Base-by-base conservation (phyloP, 108 stramenopile species). In the Craspedostauros australis region DNA sequence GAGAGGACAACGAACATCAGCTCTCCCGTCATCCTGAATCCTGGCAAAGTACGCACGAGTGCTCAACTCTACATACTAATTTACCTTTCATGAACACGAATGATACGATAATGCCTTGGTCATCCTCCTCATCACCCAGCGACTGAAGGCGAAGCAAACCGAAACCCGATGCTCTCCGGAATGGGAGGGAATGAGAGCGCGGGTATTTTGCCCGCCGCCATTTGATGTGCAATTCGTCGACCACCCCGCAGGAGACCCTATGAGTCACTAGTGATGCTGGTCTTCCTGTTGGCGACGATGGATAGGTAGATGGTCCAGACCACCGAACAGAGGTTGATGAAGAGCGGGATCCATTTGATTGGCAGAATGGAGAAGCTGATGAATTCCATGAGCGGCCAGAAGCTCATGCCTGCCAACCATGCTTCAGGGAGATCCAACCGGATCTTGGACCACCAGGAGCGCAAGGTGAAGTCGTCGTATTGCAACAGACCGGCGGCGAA, bases 301-400 rank as follows among this genome's bases (percentile, higher is more conserved):
- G 82, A 82, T 29, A 94, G 70, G 57, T 91, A 94, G 27, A 94
- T 77, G 8, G 86, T 91, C 88, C 93, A 91, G 23, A 94, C 76
- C 54, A 91, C 76, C 12, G 73, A 75, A 27, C 78, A 79, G 43
- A 82, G 25, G 51, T 94, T 88, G 29, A 88, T 60, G 50, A 88
- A 91, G 7, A 94, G 51, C 7, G 88, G 87, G 42, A 94, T 91
- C 72, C 68, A 84, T 44, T 70, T 60, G 5, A 70, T 58, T 0
- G 86, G 80, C 50, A 94, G 43, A 20, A 86, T 14, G 19, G 77
- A 78, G 54, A 75, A 94, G 16, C 71, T 71, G 18, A 94, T 38
- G 26, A 94, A 48, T 69, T 94, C 92, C 29, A 94, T 86, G 59
- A 94, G 48, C 14, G 92, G 92, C 92, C 92, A 94, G 63, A 75